Base-by-base conservation (phyloP, 1,284 basidiomycete species). In the Cutaneotrichosporon sp. region DNA sequence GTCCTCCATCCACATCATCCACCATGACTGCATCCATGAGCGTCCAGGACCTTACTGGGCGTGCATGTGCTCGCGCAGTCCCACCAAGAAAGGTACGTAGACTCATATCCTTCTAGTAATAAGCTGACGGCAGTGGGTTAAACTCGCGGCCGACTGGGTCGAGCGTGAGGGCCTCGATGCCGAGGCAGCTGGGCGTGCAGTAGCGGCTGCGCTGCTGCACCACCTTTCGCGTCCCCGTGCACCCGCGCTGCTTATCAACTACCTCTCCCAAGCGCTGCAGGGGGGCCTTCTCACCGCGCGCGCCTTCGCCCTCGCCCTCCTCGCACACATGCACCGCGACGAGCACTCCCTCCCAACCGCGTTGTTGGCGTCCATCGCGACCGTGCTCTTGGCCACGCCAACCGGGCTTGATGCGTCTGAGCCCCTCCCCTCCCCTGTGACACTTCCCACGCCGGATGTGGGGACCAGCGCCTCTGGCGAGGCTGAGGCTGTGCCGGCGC, bases 251-350 rank as follows among this genome's bases (percentile, higher is more conserved):
- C 59, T 72, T 14, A 58, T 72, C 20, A 51, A 47, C 3, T 78
- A 78, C 59, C 70, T 78, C 27, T 53, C 70, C 8, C 60, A 72
- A 25, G 62, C 59, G 1, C 66, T 78, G 7, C 27, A 63, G 0
- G 24, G 49, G 8, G 46, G 45, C 0, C 18, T 73, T 10, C 25
- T 75, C 16, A 65, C 71, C 0, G 59, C 73, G 8, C 67, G 64
- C 8, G 59, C 66, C 3, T 58, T 73, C 13, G 53, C 67, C 9
- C 61, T 72, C 11, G 65, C 68, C 11, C 55, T 75, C 1, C 62
- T 76, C 4, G 68, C 67, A 50, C 62, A 67, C 33, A n/a, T 66
- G 20, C 59, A 66, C 20, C 58, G 56, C 42, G 24, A 56, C 20
- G 61, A 63, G 33, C 31, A 33, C n/a, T 49, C 57, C 2, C 24